Percentiles rank a stretch among this genome's conserved stretches.
These are phyloP conservation scores for Psilocybe cyanescens DNA, from an alignment of 768 basidiomycete species.

Conservation along the genomic window DNA sequence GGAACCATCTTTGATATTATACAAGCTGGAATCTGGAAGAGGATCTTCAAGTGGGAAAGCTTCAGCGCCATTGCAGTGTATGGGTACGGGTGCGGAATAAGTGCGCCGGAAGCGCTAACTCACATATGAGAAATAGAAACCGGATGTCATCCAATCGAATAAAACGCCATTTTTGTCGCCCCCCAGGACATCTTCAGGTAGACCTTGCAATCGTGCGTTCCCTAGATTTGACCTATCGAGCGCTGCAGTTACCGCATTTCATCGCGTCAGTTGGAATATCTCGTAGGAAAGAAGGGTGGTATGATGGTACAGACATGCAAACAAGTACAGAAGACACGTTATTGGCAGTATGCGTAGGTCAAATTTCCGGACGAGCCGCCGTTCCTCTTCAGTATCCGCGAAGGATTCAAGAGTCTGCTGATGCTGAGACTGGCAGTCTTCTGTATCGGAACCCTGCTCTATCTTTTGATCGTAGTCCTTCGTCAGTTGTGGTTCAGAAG, in stretches of 20 bases:
- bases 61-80: background rate
- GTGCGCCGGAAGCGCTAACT: slow-evolving; percentile 17
- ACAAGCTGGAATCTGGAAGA: slow-evolving; percentile 71
- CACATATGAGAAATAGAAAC: slow-evolving; percentile 83
- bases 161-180: slow-evolving; percentile 70
- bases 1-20: slow-evolving; percentile 68
- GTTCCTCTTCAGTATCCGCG: slow-evolving; percentile 44
- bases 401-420: slow-evolving; percentile 10
- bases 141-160: slow-evolving; percentile 81
- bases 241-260: slow-evolving; percentile 32
- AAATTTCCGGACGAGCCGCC: slow-evolving; percentile 61
- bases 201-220: slow-evolving; percentile 76
- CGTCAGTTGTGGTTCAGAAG: slow-evolving; percentile 19
- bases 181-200: slow-evolving; percentile 64
- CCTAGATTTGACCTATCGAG: slow-evolving; percentile 81
- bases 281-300: background rate
- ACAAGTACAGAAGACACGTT: slow-evolving; percentile 73
- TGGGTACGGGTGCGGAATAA: background rate
- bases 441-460: slow-evolving; percentile 21
- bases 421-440: slow-evolving; percentile 4
- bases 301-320: slow-evolving; percentile 59
- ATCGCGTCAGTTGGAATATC: background rate
- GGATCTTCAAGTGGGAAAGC: slow-evolving; percentile 46
- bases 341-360: slow-evolving; percentile 73
- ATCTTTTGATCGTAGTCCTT: slow-evolving; percentile 34